A percentile compares a stretch with the other conserved stretches of the same genome.
phyloP scores from a whole-genome alignment of 2,329 filamentous ascomycete genomes.

The Fusarium continuum region DNA sequence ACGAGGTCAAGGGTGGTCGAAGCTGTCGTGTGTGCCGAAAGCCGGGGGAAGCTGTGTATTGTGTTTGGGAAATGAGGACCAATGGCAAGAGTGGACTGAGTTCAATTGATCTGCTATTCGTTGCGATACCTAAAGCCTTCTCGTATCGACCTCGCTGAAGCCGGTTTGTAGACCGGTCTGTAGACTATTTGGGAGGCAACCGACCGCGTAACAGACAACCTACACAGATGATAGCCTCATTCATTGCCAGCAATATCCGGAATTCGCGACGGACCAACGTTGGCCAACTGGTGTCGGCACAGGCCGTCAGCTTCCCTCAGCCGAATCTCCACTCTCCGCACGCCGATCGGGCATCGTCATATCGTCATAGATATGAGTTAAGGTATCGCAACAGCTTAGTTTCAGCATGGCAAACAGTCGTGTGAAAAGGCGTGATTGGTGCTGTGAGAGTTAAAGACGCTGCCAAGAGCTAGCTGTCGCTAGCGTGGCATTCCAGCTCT shows the following conservation, averaged over 20 bases:
- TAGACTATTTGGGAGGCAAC: constrained; percentile 1
- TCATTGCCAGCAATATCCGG: constrained; percentile 5
- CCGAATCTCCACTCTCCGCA: constrained; percentile 23
- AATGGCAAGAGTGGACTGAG: background rate
- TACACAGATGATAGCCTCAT: constrained; percentile 21
- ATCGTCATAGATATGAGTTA: constrained; percentile 35
- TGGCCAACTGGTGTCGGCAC: constrained; percentile 7
- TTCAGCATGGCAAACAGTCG: constrained; percentile 11
- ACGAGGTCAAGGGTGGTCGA: constrained; percentile 9
- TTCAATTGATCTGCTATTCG: constrained; percentile 32
- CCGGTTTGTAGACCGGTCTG: constrained; percentile 15
- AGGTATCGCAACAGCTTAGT: constrained; percentile 15
- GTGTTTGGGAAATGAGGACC: constrained; percentile 11
- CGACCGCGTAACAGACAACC: constrained; percentile 33
- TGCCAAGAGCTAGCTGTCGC: constrained; percentile 27
- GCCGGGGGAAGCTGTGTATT: background rate
- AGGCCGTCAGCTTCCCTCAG: constrained; percentile 5
- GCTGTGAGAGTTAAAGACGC: constrained; percentile 16
- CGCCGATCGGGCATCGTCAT: constrained; percentile 23
- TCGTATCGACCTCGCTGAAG: constrained; percentile 13
- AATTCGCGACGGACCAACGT: constrained; percentile 1
- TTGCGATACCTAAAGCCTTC: constrained; percentile 19
- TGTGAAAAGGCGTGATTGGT: constrained; percentile 5
- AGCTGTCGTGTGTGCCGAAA: constrained; percentile 20
- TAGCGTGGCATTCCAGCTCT: constrained; percentile 27